phyloP scores from a whole-genome alignment of 371 early-diverging fungal genomes.

The Mucor indicus region DNA sequence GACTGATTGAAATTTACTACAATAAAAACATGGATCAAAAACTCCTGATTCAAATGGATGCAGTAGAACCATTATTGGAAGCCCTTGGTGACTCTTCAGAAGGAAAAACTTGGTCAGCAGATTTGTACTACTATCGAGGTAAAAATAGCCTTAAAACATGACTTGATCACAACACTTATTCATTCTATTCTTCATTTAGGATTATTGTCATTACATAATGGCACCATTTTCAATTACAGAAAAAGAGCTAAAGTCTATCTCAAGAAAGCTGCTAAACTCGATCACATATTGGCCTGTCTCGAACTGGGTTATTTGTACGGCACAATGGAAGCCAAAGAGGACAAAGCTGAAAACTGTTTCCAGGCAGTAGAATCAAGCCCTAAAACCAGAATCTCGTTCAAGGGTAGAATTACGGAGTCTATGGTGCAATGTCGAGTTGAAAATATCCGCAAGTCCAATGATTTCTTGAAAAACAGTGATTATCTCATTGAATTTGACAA shows the following conservation, averaged over 20 bases:
- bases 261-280: constrained; percentile 2
- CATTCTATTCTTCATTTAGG: constrained; percentile 7
- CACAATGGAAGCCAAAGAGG: constrained; percentile 8
- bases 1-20: constrained; percentile 9
- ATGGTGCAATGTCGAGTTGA: constrained; percentile 5
- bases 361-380: constrained; percentile 6
- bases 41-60: constrained; percentile 3
- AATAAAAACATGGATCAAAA: neutral
- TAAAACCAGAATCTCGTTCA: constrained; percentile 7
- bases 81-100: neutral
- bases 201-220: constrained; percentile 8
- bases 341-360: constrained; percentile 12
- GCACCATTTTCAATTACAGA: constrained; percentile 4
- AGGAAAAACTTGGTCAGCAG: neutral
- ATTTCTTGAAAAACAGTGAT: no score
- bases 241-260: constrained; percentile 8
- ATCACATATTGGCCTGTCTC: constrained; percentile 11
- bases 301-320: constrained; percentile 20
- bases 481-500: constrained; percentile 11
- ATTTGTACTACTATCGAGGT: constrained; percentile 16
- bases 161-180: neutral
- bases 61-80: constrained; percentile 1
- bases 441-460: neutral
- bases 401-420: constrained; percentile 7
- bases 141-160: neutral